Conservation (phyloP, 257 asterid genomes). For the Capsicum chinense region DNA sequence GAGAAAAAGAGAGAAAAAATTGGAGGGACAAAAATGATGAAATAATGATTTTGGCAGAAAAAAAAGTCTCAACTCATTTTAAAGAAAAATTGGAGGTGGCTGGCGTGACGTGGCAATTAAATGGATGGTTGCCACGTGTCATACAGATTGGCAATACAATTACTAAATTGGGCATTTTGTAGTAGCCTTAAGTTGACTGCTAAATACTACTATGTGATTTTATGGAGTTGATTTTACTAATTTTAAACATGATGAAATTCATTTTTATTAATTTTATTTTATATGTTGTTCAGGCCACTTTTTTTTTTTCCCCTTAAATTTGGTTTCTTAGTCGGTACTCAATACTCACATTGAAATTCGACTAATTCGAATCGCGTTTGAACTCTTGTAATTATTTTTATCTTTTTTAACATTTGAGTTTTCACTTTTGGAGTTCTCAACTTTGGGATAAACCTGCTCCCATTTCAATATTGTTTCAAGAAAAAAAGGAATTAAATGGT, state of each 20-base stretch:
- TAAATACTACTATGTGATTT: background rate
- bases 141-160: background rate
- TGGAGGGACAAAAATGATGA: conserved; percentile 11
- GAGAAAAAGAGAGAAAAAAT: background rate
- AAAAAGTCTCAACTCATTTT: no score
- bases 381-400: no score
- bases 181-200: background rate
- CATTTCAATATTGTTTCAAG: no score
- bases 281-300: no score
- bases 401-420: no score
- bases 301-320: no score
- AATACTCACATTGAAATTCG: no score
- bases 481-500: no score
- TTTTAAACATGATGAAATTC: background rate
- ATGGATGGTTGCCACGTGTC: background rate
- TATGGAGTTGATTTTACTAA: background rate
- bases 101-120: conserved; percentile 23
- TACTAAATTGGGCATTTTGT: background rate
- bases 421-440: no score
- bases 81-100: background rate
- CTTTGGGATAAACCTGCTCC: no score
- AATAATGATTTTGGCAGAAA: background rate
- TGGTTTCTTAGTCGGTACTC: no score
- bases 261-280: background rate
- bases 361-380: no score